Base-by-base conservation (phyloP, 495 filamentous ascomycete species). In the Aeminium ludgeri region DNA sequence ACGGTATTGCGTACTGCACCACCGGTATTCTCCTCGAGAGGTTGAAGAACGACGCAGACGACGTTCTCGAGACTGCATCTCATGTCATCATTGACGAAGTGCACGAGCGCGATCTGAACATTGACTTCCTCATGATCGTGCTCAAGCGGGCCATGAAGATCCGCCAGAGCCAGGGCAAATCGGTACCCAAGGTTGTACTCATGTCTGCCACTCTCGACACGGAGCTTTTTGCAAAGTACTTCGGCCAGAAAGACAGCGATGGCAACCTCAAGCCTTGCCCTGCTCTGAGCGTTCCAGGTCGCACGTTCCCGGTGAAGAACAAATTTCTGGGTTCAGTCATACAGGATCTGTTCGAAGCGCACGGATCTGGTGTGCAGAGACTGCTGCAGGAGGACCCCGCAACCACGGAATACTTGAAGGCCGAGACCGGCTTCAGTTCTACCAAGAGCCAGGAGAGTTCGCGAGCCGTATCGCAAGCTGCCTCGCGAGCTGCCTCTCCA, bases 61-160 rank as follows among this genome's bases (percentile, higher is more conserved):
- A 57, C 11, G 46, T 61, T 6, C 45, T 75, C 34, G 58, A 65
- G 31, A 51, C 50, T 10, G 49, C 64, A 28, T 67, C 70, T 5
- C 69, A 76, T 43, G 54, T 76, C 13, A 58, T 76, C 23, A 65
- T 76, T 38, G 72, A 76, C 40, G 73, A 76, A 55, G 70, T 75
- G 27, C 73, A 76, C 51, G 72, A 74, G 45, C 63, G 72, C 38
- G 65, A 70, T 46, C 61, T 72, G 17, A 43, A 56, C 5, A 68
- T 72, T 25, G 72, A 76, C 45, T 65, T 73, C 41, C 55, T 73
- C 13, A 60, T 76, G 50, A 62, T 73, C 30, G 48, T 71, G 16
- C 45, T 76, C 20, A 76, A 69, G 49, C 63, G 61, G 16, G 53
- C 54, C 17, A 51, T 72, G 13, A 48, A 57, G 18, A 45, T 61